These are phyloP conservation scores for Thielaviopsis populi DNA, from an alignment of 2,329 filamentous ascomycete genomes.

Conservation along the genomic window DNA sequence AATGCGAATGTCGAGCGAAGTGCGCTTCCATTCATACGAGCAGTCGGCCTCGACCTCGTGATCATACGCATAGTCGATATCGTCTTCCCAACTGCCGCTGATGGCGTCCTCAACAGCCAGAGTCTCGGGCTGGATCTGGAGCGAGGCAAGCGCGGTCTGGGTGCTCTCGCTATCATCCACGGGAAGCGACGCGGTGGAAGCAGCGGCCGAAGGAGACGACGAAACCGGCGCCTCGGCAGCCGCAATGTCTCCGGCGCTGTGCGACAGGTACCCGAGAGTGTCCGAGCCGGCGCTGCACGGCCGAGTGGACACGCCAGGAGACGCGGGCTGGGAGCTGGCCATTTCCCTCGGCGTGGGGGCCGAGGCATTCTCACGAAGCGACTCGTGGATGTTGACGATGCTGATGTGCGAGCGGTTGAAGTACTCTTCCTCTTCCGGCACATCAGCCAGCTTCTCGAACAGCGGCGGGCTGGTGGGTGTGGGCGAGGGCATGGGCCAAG, in stretches of 20 bases:
- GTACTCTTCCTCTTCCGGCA: slow-evolving; percentile 49
- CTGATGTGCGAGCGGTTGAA: slow-evolving; percentile 30
- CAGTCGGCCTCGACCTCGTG: slow-evolving; percentile 52
- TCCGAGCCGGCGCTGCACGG: slow-evolving; percentile 36
- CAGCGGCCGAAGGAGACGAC: not conserved
- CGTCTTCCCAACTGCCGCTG: slow-evolving; percentile 45
- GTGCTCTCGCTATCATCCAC: not conserved
- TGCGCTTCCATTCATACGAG: slow-evolving; percentile 49
- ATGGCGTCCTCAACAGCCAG: not conserved
- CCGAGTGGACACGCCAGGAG: slow-evolving; percentile 20
- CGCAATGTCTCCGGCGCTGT: not conserved
- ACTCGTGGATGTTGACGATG: slow-evolving; percentile 34
- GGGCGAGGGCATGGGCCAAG: slow-evolving; percentile 31
- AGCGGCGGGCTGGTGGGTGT: slow-evolving; percentile 23
- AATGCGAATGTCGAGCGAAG: slow-evolving; percentile 33
- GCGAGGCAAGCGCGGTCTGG: not conserved
- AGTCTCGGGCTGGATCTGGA: not conserved
- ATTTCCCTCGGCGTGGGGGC: slow-evolving; percentile 33
- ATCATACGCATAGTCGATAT: slow-evolving; percentile 57
- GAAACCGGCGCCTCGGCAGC: slow-evolving; percentile 24
- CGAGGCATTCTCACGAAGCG: slow-evolving; percentile 40
- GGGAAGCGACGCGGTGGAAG: not conserved
- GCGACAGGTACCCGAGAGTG: slow-evolving; percentile 29
- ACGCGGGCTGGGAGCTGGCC: slow-evolving; percentile 23
- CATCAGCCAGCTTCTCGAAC: slow-evolving; percentile 38